These are phyloP conservation scores for Coemansia sp. DNA, from an alignment of 192 early-diverging fungal species.

Conservation along the genomic window DNA sequence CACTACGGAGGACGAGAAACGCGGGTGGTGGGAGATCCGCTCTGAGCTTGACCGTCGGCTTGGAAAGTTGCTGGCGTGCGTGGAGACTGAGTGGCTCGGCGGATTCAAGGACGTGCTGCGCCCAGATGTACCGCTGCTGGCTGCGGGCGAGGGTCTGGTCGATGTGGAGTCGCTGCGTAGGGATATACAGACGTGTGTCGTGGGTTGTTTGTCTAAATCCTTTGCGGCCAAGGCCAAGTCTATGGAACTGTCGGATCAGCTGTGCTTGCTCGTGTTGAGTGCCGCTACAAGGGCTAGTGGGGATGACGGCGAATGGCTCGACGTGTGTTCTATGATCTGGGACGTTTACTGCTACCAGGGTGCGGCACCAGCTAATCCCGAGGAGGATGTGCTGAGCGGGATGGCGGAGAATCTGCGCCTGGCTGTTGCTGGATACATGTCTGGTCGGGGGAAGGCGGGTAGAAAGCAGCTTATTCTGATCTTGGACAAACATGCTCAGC, in stretches of 20 bases:
- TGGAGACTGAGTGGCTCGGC: slow-evolving; percentile 85
- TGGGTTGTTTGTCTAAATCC: slow-evolving; percentile 14
- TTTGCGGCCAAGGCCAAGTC: slow-evolving; percentile 32
- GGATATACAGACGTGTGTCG: slow-evolving; percentile 24
- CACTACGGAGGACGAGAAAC: slow-evolving; percentile 64
- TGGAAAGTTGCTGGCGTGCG: slow-evolving; percentile 58
- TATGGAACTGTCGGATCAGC: slow-evolving; percentile 22
- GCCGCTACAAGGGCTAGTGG: slow-evolving; percentile 51
- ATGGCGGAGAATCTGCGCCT: slow-evolving; percentile 70
- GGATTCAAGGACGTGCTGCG: slow-evolving; percentile 63
- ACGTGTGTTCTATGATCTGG: slow-evolving; percentile 48
- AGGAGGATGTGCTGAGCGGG: slow-evolving; percentile 54
- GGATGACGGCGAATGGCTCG: slow-evolving; percentile 38
- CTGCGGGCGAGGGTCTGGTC: background rate
- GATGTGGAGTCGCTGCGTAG: slow-evolving; percentile 9
- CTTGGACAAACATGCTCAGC: slow-evolving; percentile 80
- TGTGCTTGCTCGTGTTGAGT: slow-evolving; percentile 59
- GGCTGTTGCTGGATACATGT: slow-evolving; percentile 53
- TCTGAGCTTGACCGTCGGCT: slow-evolving; percentile 71
- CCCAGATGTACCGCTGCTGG: slow-evolving; percentile 5
- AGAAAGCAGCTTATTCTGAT: slow-evolving; percentile 77
- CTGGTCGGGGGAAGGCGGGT: slow-evolving; percentile 28
- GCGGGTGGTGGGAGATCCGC: slow-evolving; percentile 81
- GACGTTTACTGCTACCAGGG: slow-evolving; percentile 65
- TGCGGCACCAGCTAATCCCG: slow-evolving; percentile 22